Evolutionary conservation across 345 rosid genomes (phyloP), one percentile per base, ranked within the genome.

Genomic region (Carallia brachiata): DNA sequence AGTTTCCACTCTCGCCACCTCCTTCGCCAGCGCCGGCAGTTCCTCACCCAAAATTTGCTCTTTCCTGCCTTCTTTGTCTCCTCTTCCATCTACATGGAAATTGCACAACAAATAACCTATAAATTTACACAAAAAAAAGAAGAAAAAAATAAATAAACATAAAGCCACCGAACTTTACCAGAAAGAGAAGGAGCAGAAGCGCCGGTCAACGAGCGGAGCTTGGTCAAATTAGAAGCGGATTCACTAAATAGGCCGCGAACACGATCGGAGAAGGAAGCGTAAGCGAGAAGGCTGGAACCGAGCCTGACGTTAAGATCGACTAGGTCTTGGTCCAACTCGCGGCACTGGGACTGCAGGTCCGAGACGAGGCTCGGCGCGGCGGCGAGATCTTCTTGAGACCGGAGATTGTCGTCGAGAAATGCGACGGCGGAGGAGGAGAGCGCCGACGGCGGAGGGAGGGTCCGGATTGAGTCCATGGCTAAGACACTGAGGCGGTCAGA

Each of bases 1-100:
- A 1, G 85, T 85, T 77, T 94, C 97, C 76, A 94, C 90, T 75
- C 90, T 82, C 12, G 96, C 89, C 65, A 94, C 98, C 79, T 94
- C 97, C 81, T 89, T 91, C 0, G 96, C 97, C 71, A 94, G 69
- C 13, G 81, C 84, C 2, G 93, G 93, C 71, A 91, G 82, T 83
- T 91, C 96, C 77, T 86, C 90, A 34, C 89, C 90, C 76, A 88
- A 74, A 63, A 86, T 70, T 65, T 77, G 69, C 69, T 80, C 83
- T 23, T 69, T 74, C 68, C 67, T 63, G 55, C 62, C 52, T 62
- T 36, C 60, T 40, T 47, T 74, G 28, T 63, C 83, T 66, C 73
- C 72, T 34, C 83, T 82, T 31, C 81, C 88, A 83, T 75, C 84
- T 83, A 72, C 52, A 67, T 56, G 15, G 17, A 3, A 44, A 44